These are phyloP conservation scores for Chrysoporthe deuterocubensis DNA, from an alignment of 2,329 filamentous ascomycete genomes.

Conservation along the genomic window DNA sequence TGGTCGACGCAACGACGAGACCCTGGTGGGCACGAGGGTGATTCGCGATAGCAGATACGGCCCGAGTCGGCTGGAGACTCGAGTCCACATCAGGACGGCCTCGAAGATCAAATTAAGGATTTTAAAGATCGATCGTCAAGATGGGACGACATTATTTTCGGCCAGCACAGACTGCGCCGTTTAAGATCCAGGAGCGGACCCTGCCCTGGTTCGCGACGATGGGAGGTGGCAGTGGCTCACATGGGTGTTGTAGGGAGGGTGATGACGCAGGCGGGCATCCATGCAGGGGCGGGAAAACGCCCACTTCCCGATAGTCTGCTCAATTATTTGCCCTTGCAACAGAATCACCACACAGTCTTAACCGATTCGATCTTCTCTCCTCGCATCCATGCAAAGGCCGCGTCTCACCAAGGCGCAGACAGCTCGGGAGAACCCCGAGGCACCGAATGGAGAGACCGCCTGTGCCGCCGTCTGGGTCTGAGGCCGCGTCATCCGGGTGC, in stretches of 20 bases:
- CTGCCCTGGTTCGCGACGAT: neutral
- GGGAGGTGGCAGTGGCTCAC: neutral
- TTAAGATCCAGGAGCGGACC: neutral
- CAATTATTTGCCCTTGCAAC: neutral
- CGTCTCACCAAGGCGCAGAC: neutral
- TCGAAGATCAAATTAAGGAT: neutral
- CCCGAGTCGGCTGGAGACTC: neutral
- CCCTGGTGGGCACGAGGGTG: neutral
- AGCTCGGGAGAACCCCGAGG: neutral
- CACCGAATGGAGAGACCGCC: neutral
- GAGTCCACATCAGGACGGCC: neutral
- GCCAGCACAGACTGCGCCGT: neutral
- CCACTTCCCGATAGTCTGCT: neutral
- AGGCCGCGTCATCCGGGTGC: slow-evolving; percentile 8
- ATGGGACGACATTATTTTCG: slow-evolving; percentile 11
- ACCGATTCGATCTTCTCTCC: neutral
- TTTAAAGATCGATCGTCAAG: neutral
- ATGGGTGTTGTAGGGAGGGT: neutral
- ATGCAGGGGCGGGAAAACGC: neutral
- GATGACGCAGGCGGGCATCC: slow-evolving; percentile 4
- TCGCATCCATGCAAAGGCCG: neutral
- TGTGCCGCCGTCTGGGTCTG: neutral
- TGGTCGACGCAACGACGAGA: neutral
- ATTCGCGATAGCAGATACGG: neutral
- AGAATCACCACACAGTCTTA: neutral